phyloP scores from a whole-genome alignment of 2,329 filamentous ascomycete genomes.

The Lasiodiplodia hormozganensis region DNA sequence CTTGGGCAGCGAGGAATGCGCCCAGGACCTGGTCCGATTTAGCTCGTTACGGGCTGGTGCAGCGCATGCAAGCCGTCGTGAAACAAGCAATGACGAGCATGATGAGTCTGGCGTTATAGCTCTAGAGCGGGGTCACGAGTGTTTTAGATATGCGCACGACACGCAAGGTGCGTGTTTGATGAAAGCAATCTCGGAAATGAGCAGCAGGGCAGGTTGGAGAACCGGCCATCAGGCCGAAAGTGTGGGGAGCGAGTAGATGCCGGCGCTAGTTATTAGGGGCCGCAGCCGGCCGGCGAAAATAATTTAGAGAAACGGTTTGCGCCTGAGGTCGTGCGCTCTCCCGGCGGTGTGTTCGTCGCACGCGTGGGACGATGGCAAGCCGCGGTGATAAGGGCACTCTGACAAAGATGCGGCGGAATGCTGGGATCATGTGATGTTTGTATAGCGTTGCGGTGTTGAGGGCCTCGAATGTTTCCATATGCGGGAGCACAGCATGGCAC shows the following conservation, averaged over 20 bases:
- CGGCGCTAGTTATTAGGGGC: conserved; percentile 17
- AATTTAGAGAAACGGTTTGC: background rate
- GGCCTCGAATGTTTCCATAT: background rate
- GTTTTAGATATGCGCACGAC: conserved; percentile 21
- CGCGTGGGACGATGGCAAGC: background rate
- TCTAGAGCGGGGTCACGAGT: conserved; percentile 13
- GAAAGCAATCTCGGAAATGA: conserved; percentile 25
- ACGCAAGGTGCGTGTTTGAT: conserved; percentile 20
- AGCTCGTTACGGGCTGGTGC: background rate
- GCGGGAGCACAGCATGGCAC: conserved; percentile 4
- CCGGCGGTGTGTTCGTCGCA: background rate
- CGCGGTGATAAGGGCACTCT: background rate
- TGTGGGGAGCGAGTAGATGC: conserved; percentile 7
- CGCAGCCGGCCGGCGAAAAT: background rate
- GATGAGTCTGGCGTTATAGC: conserved; percentile 4
- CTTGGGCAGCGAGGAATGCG: background rate
- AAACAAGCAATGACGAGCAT: conserved; percentile 1
- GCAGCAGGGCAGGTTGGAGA: background rate
- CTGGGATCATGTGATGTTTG: background rate
- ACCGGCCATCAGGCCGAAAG: conserved; percentile 8
- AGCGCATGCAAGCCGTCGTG: background rate
- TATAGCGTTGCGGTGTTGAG: conserved; percentile 6
- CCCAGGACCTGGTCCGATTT: background rate
- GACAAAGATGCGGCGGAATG: background rate
- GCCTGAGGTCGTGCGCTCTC: background rate